These are phyloP conservation scores for Pseudozyma sp. DNA, from an alignment of 1,284 basidiomycete species.

Conservation along the genomic window DNA sequence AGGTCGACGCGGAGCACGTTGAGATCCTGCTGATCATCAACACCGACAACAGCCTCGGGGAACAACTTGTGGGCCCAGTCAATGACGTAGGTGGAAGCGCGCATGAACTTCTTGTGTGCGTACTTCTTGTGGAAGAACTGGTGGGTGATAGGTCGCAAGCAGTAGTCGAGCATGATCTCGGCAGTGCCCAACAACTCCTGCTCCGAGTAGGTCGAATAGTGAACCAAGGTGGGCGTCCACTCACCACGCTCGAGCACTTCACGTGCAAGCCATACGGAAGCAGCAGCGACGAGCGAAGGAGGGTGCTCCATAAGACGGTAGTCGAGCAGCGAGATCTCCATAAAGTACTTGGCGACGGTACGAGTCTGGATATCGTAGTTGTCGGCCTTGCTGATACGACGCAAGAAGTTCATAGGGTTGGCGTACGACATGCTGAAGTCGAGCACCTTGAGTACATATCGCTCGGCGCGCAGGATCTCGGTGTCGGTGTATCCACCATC, in stretches of 20 bases:
- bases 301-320: slow-evolving; percentile 83
- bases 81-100: slow-evolving; percentile 62
- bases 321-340: slow-evolving; percentile 91
- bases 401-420: slow-evolving; percentile 91
- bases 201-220: slow-evolving; percentile 91
- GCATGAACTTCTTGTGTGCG: slow-evolving; percentile 68
- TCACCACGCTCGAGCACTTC: slow-evolving; percentile 83
- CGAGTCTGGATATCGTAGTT: slow-evolving; percentile 82
- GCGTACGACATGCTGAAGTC: slow-evolving; percentile 93
- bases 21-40: slow-evolving; percentile 45
- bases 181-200: slow-evolving; percentile 85
- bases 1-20: slow-evolving; percentile 60
- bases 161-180: slow-evolving; percentile 91
- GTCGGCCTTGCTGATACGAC: slow-evolving; percentile 73
- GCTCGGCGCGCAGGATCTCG: slow-evolving; percentile 76
- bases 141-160: slow-evolving; percentile 61
- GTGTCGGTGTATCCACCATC: slow-evolving; percentile 66
- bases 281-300: slow-evolving; percentile 87
- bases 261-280: slow-evolving; percentile 90
- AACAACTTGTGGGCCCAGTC: slow-evolving; percentile 64
- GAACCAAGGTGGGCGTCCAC: slow-evolving; percentile 85
- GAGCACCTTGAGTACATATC: slow-evolving; percentile 89
- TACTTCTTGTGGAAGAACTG: slow-evolving; percentile 68
- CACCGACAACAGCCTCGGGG: slow-evolving; percentile 57
- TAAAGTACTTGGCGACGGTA: slow-evolving; percentile 82